Evolutionary conservation across 2,329 filamentous ascomycete genomes (phyloP).

Genomic region (Sporothrix phasma): DNA sequence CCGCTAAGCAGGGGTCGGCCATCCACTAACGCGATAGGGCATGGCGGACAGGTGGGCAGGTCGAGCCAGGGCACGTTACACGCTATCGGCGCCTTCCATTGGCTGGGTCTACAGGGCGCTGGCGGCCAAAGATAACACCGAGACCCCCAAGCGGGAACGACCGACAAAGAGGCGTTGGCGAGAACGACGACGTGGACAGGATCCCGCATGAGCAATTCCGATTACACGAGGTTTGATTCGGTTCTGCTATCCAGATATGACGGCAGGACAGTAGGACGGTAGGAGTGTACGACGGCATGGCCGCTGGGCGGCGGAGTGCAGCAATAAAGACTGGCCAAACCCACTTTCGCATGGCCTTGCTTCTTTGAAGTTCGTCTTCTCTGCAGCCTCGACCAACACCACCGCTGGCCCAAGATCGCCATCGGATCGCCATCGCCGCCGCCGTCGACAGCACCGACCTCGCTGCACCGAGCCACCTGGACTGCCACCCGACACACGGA

Average conservation of each 20-base stretch:
- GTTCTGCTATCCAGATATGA: not conserved
- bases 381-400: not conserved
- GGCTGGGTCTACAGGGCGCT: not conserved
- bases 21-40: not conserved
- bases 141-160: not conserved
- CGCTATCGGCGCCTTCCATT: constrained; percentile 1
- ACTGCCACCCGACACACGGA: not conserved
- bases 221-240: not conserved
- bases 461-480: not conserved
- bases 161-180: not conserved
- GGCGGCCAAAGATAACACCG: not conserved
- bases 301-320: no score
- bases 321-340: constrained; percentile 4
- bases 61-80: not conserved
- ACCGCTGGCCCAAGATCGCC: not conserved
- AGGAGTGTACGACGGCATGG: no score
- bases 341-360: not conserved
- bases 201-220: not conserved
- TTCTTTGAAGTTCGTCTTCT: not conserved
- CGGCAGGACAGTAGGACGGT: no score
- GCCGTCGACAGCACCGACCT: not conserved
- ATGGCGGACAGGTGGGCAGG: not conserved
- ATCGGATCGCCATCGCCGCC: not conserved
- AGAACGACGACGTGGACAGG: not conserved
- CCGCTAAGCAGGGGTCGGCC: not conserved